phyloP scores from a whole-genome alignment of 768 basidiomycete species.

The Saitozyma podzolica region DNA sequence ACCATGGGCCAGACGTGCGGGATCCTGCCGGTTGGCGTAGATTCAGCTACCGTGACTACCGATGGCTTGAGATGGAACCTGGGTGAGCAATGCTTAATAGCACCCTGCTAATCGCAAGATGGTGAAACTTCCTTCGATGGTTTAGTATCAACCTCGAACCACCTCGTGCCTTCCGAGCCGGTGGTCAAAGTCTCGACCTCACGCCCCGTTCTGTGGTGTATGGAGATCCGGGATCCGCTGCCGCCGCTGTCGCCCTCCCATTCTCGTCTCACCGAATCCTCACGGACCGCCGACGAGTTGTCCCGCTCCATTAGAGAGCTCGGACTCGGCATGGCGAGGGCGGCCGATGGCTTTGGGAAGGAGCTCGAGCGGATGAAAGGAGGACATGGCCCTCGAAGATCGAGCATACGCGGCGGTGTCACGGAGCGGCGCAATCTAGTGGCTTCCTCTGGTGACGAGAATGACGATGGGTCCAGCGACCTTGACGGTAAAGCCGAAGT shows the following conservation, averaged over 20 bases:
- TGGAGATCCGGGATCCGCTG: constrained; percentile 24
- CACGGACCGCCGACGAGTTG: too few species aligned
- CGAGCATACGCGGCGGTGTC: too few species aligned
- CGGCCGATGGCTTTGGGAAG: not conserved
- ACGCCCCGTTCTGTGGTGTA: constrained; percentile 79
- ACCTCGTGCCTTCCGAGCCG: constrained; percentile 68
- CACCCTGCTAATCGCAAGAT: constrained; percentile 55
- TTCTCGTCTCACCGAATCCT: too few species aligned
- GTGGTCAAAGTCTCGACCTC: constrained; percentile 73
- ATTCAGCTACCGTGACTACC: constrained; percentile 73
- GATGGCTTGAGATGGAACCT: constrained; percentile 87
- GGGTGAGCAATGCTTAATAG: constrained; percentile 56
- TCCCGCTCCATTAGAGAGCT: not conserved
- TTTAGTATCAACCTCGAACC: constrained; percentile 89
- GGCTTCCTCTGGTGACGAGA: too few species aligned
- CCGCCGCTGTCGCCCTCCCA: too few species aligned
- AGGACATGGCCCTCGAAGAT: too few species aligned
- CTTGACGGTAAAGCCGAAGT: too few species aligned
- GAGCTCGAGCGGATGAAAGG: too few species aligned
- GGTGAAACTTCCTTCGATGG: constrained; percentile 77
- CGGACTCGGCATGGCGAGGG: not conserved
- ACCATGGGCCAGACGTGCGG: constrained; percentile 86
- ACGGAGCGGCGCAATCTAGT: too few species aligned
- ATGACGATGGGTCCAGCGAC: too few species aligned
- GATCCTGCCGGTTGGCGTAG: constrained; percentile 85